These are phyloP conservation scores for Selenicereus undatus DNA, from an alignment of 148 eudicot species.

Conservation along the genomic window DNA sequence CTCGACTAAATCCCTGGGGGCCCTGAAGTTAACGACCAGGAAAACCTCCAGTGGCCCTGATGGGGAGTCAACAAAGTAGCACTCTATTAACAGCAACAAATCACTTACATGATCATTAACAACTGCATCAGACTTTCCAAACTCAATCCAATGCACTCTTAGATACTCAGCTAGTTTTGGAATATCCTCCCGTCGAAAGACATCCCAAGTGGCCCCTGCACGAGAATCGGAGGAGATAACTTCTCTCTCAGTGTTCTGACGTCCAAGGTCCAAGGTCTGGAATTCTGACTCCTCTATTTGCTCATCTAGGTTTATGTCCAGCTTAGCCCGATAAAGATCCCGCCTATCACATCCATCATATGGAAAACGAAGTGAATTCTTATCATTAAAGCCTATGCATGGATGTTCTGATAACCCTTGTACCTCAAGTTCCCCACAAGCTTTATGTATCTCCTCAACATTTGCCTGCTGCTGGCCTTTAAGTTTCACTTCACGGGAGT, in stretches of 20 bases:
- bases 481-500: constrained; percentile 48
- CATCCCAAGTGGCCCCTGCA: constrained; percentile 87
- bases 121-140: constrained; percentile 34
- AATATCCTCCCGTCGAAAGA: constrained; percentile 78
- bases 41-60: too few species aligned
- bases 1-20: too few species aligned
- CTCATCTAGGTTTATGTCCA: constrained; percentile 37
- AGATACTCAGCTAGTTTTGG: constrained; percentile 67
- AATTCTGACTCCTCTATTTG: constrained; percentile 33
- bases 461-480: constrained; percentile 42
- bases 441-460: constrained; percentile 33
- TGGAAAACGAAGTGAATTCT: constrained; percentile 8
- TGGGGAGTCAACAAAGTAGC: constrained; percentile 15
- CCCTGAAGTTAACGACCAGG: too few species aligned
- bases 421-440: constrained; percentile 33
- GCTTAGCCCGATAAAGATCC: constrained; percentile 33
- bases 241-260: constrained; percentile 29
- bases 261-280: constrained; percentile 31
- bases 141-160: constrained; percentile 46
- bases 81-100: constrained; percentile 16
- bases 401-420: constrained; percentile 31
- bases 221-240: constrained; percentile 21
- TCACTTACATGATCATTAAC: constrained; percentile 41
- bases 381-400: constrained; percentile 34
- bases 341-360: constrained; percentile 30